Evolutionary conservation across 2,329 filamentous ascomycete genomes (phyloP).

Genomic region (Thelonectria blattea): DNA sequence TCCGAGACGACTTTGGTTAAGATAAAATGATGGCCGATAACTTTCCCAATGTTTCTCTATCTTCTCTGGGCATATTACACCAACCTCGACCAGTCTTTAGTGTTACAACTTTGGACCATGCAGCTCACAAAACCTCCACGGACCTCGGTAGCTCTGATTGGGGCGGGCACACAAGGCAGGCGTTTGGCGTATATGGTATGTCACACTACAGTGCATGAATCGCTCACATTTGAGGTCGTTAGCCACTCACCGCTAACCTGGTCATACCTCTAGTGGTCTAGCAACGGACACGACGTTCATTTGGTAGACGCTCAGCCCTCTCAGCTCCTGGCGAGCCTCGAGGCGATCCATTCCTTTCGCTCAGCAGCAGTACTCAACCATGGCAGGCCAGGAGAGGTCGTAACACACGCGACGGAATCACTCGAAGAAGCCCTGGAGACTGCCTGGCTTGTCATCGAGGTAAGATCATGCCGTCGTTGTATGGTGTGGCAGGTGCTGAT

Average conservation of each 20-base stretch:
- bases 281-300: constrained; percentile 38
- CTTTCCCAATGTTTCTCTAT: not conserved
- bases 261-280: constrained; percentile 38
- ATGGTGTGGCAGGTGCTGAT: constrained; percentile 8
- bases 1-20: not conserved
- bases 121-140: constrained; percentile 19
- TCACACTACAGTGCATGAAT: not conserved
- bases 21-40: not conserved
- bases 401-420: constrained; percentile 27
- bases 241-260: not conserved
- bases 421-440: constrained; percentile 29
- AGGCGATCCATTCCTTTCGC: constrained; percentile 37
- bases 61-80: not conserved
- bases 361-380: not conserved
- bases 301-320: constrained; percentile 36
- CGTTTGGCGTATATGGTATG: constrained; percentile 42
- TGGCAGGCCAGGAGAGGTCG: constrained; percentile 29
- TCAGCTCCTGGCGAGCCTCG: constrained; percentile 37
- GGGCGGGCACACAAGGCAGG: constrained; percentile 41
- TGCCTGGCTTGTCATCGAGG: constrained; percentile 40
- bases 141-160: constrained; percentile 36
- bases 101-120: constrained; percentile 14
- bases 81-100: not conserved
- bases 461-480: not conserved
- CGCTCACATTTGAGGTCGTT: no score